Evolutionary conservation across 352 stramenopile genomes (phyloP).

Genomic region (Globisporangium iwayamae): DNA sequence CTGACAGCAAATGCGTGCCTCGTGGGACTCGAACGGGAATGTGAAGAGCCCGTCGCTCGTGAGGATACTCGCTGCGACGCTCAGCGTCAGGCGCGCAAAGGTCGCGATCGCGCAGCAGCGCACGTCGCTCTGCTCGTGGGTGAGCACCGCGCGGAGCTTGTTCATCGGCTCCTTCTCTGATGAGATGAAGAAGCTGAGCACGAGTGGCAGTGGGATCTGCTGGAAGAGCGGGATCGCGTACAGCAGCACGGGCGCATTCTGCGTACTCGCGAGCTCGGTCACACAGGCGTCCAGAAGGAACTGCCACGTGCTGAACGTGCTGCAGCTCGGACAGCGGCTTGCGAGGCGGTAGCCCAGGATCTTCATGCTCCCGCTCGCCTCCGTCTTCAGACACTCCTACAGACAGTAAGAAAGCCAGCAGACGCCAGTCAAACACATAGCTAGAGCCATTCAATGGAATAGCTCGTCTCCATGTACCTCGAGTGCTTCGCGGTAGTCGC

Average conservation of each 20-base stretch:
- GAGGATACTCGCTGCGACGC: slow-evolving; percentile 39
- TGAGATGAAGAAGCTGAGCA: slow-evolving; percentile 61
- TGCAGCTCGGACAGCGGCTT: slow-evolving; percentile 43
- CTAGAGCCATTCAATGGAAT: no score
- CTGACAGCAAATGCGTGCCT: slow-evolving; percentile 74
- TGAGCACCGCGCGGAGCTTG: slow-evolving; percentile 60
- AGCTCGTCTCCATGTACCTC: slow-evolving; percentile 26
- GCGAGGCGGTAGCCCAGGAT: slow-evolving; percentile 71
- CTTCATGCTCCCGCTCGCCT: slow-evolving; percentile 56
- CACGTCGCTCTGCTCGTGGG: slow-evolving; percentile 64
- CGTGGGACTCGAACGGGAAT: slow-evolving; percentile 83
- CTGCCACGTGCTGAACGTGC: slow-evolving; percentile 57
- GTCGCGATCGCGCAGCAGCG: slow-evolving; percentile 55
- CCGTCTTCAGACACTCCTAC: slow-evolving; percentile 65
- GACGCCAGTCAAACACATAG: background rate
- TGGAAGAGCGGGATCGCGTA: slow-evolving; percentile 52
- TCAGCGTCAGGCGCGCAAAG: slow-evolving; percentile 51
- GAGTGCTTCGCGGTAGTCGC: slow-evolving; percentile 57
- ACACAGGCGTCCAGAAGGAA: slow-evolving; percentile 58
- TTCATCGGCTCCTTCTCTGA: slow-evolving; percentile 77
- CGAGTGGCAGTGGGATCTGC: slow-evolving; percentile 49
- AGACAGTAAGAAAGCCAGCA: background rate
- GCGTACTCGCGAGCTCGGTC: slow-evolving; percentile 63
- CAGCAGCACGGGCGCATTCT: slow-evolving; percentile 50
- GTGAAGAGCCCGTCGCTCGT: slow-evolving; percentile 52